phyloP scores from a whole-genome alignment of 129 eudicot species.

The Deinandra increscens region DNA sequence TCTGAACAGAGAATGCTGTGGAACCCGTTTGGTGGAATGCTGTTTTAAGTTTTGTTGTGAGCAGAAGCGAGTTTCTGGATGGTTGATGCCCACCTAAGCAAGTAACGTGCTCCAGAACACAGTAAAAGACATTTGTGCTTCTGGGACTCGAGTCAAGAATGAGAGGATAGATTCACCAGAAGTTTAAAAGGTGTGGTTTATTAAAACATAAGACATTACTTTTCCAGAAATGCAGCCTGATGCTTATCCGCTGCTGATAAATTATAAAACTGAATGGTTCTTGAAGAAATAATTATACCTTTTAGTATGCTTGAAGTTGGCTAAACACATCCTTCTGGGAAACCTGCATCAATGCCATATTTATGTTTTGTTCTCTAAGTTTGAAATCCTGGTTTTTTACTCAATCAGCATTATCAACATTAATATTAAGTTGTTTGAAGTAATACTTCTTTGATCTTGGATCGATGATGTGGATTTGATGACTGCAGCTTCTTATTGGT shows the following conservation, averaged over 20 bases:
- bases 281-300: conserved; percentile 5
- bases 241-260: conserved; percentile 17
- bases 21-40: conserved; percentile 36
- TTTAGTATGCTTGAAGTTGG: background rate
- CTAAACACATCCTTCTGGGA: background rate
- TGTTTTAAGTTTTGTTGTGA: conserved; percentile 24
- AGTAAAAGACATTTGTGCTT: conserved; percentile 24
- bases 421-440: conserved; percentile 16
- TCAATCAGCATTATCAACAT: background rate
- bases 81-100: conserved; percentile 31
- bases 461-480: background rate
- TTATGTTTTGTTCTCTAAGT: conserved; percentile 6
- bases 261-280: background rate
- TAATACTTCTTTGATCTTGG: background rate
- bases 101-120: conserved; percentile 24
- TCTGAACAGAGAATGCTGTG: conserved; percentile 28
- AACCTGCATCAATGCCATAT: conserved; percentile 2
- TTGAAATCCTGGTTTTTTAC: conserved; percentile 13
- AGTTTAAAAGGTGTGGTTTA: conserved; percentile 28
- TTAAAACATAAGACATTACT: conserved; percentile 20
- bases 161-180: conserved; percentile 27
- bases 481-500: conserved; percentile 14
- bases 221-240: conserved; percentile 19
- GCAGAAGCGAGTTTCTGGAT: conserved; percentile 12
- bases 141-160: conserved; percentile 26